Evolutionary conservation across 768 basidiomycete species (phyloP), one percentile per base, ranked within the genome.

Genomic region (Hirschioporus abietinus): DNA sequence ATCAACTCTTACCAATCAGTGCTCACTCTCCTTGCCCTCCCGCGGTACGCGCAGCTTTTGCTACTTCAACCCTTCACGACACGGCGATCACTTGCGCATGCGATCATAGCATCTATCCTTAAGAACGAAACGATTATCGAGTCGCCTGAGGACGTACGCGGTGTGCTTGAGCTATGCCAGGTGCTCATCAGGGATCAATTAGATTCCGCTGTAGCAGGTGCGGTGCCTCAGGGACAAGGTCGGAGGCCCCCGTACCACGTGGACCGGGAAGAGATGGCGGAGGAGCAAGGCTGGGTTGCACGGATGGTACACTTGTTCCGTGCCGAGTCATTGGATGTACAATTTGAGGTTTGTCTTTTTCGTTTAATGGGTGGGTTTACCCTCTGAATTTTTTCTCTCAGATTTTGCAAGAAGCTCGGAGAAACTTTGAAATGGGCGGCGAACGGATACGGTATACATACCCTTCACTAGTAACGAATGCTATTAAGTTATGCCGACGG

Each of bases 201-300:
- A 1, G 91, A 91, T 71, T 83, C 77, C 30, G 71, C 77, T 73
- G 66, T 76, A n/a, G 68, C 71, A 57, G 70, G 81, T 66, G 76
- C 74, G 8, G 74, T 75, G 24, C 76, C 78, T 42, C 69, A 74
- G 30, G 79, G 76, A 26, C 27, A 81, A 83, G 69, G 84, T 85
- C 60, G 72, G 76, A 62, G 82, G 72, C 64, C 52, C 7, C 81
- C 86, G 10, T 85, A 88, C 70, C 79, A 81, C 30, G 72, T 85
- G 64, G 96, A 96, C 74, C 78, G 89, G 63, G 93, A 96, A 74
- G 96, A 99, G 73, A 83, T 95, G 81, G 96, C 95, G 0, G 97
- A 99, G 76, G 97, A 99, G 76, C 97, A 99, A 72, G 97, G 97
- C 0, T 99, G 97, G 97, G 88, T 98, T 18, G 96, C 97, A 57